These are phyloP conservation scores for Rhodotorula sp. DNA, from an alignment of 1,284 basidiomycete genomes.

Conservation along the genomic window DNA sequence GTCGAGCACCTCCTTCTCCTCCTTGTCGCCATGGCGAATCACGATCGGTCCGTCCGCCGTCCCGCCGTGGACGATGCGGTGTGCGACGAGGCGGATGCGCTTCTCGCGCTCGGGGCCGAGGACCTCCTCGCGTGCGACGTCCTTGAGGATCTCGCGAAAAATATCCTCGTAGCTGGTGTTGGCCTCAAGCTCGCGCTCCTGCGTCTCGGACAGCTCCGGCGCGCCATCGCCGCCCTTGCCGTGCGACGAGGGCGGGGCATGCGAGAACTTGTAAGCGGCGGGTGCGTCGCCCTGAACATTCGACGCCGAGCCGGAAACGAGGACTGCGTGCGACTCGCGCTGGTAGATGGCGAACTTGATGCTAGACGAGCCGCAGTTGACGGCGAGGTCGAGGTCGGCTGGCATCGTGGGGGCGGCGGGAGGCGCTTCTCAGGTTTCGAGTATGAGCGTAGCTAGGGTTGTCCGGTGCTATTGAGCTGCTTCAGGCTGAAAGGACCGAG, in stretches of 20 bases:
- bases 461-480: too few species aligned
- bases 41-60: constrained; percentile 67
- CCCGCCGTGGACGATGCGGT: constrained; percentile 77
- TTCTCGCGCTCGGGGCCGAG: constrained; percentile 24
- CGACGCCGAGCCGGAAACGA: constrained; percentile 47
- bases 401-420: not conserved
- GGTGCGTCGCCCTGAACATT: constrained; percentile 46
- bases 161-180: constrained; percentile 55
- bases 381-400: constrained; percentile 32
- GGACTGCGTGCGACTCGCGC: constrained; percentile 30
- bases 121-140: constrained; percentile 35
- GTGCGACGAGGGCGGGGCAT: not conserved
- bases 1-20: constrained; percentile 60
- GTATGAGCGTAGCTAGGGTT: too few species aligned
- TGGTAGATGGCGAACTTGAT: constrained; percentile 71
- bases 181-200: constrained; percentile 23
- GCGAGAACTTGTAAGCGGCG: constrained; percentile 26
- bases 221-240: not conserved
- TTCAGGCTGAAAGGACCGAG: too few species aligned
- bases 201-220: constrained; percentile 2
- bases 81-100: constrained; percentile 40
- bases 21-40: constrained; percentile 56
- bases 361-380: constrained; percentile 71
- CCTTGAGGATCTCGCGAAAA: constrained; percentile 64
- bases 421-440: not conserved